phyloP scores from a whole-genome alignment of 345 rosid genomes.

The Melaleuca alternifolia region DNA sequence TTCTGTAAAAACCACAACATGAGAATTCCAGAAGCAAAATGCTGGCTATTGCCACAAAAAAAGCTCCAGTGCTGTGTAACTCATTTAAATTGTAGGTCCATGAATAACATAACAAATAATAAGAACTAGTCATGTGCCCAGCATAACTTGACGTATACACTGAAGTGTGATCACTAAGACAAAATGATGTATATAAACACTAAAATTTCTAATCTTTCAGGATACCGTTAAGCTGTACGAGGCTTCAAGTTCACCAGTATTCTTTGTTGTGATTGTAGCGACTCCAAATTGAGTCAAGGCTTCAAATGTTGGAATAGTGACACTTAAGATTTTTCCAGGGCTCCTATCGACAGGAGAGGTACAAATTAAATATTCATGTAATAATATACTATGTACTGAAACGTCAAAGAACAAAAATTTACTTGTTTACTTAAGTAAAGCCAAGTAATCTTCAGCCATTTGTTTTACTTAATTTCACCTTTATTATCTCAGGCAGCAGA shows the following conservation, averaged over 20 bases:
- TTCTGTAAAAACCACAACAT: not conserved
- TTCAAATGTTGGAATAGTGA: conserved; percentile 74
- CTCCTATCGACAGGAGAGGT: conserved; percentile 37
- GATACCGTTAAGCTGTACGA: conserved; percentile 87
- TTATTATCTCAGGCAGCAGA: not conserved
- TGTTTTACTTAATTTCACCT: not conserved
- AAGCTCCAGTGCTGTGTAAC: not conserved
- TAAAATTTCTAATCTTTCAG: not conserved
- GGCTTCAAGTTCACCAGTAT: conserved; percentile 84
- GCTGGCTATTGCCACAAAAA: not conserved
- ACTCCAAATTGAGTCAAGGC: conserved; percentile 84
- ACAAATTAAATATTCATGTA: not conserved
- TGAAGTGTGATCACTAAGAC: not conserved
- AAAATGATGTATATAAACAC: not conserved
- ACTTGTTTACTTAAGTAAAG: not conserved
- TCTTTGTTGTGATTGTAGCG: conserved; percentile 59
- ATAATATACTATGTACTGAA: not conserved
- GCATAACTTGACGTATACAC: not conserved
- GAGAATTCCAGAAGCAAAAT: not conserved
- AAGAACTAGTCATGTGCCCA: not conserved
- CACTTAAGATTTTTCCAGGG: conserved; percentile 70
- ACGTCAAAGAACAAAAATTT: not conserved
- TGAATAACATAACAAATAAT: not conserved
- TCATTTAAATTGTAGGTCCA: not conserved
- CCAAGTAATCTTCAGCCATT: not conserved